Evolutionary conservation across 78 protist genomes (phyloP).

Genomic region (Protostelium mycophagum): DNA sequence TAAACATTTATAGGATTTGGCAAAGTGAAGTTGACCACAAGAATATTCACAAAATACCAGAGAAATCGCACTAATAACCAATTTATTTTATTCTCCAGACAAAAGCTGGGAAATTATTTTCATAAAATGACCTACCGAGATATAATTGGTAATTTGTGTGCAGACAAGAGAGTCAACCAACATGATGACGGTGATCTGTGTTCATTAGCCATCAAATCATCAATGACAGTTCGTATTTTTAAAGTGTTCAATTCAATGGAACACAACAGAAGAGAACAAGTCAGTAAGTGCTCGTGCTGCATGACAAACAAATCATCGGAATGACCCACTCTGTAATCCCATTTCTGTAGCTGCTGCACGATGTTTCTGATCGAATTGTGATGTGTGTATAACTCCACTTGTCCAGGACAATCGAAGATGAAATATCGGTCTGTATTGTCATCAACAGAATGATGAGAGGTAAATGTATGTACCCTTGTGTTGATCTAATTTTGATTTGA

Average conservation of each 20-base stretch:
- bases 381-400: conserved; percentile 96
- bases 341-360: conserved; percentile 38
- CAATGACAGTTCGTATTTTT: not conserved
- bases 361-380: conserved; percentile 69
- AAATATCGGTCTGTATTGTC: conserved; percentile 39
- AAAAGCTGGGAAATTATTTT: not conserved
- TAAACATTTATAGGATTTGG: conserved; percentile 51
- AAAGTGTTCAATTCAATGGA: not conserved
- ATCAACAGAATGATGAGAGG: conserved; percentile 1
- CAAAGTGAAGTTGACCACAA: too few species aligned
- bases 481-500: conserved; percentile 55
- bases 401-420: conserved; percentile 97
- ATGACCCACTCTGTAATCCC: conserved; percentile 69
- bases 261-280: not conserved
- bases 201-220: conserved; percentile 6
- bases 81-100: too few species aligned
- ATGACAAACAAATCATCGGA: not conserved
- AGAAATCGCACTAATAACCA: too few species aligned
- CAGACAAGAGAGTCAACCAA: not conserved
- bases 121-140: not conserved
- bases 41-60: too few species aligned
- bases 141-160: not conserved
- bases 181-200: not conserved
- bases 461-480: not conserved
- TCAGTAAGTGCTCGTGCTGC: not conserved